Evolutionary conservation across 2,329 filamentous ascomycete species (phyloP).

Genomic region (Penicillium brasilianum): DNA sequence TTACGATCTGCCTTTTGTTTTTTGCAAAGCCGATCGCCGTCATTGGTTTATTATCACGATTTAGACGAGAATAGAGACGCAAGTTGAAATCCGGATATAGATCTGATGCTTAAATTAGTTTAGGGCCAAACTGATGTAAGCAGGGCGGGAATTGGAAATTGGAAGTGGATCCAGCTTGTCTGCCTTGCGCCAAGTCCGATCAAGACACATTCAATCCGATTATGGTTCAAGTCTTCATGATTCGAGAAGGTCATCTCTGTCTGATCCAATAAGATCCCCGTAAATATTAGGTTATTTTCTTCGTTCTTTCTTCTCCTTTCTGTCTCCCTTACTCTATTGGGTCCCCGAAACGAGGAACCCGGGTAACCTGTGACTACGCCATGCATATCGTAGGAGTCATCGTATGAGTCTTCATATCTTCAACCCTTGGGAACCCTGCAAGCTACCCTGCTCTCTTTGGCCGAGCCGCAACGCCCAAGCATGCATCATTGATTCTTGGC

Average conservation of each 20-base stretch:
- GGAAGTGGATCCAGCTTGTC: conserved; percentile 14
- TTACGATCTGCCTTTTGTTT: background rate
- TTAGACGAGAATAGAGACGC: conserved; percentile 21
- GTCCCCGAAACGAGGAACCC: conserved; percentile 4
- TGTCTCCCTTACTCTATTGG: background rate
- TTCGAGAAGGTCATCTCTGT: background rate
- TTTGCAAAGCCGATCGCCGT: background rate
- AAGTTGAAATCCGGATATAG: conserved; percentile 20
- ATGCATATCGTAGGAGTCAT: conserved; percentile 12
- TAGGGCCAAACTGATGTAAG: conserved; percentile 19
- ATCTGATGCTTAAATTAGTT: conserved; percentile 25
- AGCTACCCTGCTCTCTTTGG: background rate
- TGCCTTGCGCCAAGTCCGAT: conserved; percentile 19
- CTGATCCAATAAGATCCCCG: background rate
- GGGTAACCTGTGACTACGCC: conserved; percentile 7
- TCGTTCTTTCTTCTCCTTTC: background rate
- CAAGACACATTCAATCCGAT: background rate
- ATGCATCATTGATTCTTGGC: background rate
- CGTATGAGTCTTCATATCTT: background rate
- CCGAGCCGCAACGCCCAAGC: conserved; percentile 17
- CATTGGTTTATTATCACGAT: conserved; percentile 11
- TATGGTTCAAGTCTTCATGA: background rate
- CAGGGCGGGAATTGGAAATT: conserved; percentile 18
- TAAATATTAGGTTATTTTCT: background rate
- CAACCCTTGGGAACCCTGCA: background rate